phyloP scores from a whole-genome alignment of 768 basidiomycete genomes.

The Hygrocybe punicea region DNA sequence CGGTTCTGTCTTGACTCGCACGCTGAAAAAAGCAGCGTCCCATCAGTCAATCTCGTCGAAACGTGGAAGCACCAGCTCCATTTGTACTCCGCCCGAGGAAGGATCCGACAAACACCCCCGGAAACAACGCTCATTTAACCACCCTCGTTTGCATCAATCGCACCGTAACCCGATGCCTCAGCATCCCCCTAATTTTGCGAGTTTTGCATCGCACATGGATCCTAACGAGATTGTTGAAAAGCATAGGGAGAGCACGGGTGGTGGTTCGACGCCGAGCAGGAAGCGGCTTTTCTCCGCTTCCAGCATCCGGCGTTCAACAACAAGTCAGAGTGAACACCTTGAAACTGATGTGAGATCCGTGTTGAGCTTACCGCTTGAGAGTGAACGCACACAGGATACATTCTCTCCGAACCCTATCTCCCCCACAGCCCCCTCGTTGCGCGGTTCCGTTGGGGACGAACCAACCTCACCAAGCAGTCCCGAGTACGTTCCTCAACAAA shows the following conservation, averaged over 20 bases:
- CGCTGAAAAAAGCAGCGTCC: slow-evolving; percentile 54
- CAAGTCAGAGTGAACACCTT: slow-evolving; percentile 38
- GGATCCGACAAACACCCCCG: slow-evolving; percentile 36
- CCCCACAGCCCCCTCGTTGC: slow-evolving; percentile 22
- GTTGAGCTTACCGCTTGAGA: slow-evolving; percentile 50
- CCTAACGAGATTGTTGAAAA: slow-evolving; percentile 10
- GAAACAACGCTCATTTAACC: slow-evolving; percentile 62
- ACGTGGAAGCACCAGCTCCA: slow-evolving; percentile 27
- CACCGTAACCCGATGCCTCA: slow-evolving; percentile 34
- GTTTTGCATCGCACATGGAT: slow-evolving; percentile 17
- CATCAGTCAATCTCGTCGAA: slow-evolving; percentile 50
- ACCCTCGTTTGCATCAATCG: slow-evolving; percentile 43
- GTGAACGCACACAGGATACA: slow-evolving; percentile 30
- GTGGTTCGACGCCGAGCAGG: slow-evolving; percentile 30
- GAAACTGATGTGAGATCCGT: slow-evolving; percentile 58
- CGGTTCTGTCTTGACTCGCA: slow-evolving; percentile 23
- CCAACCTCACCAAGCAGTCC: slow-evolving; percentile 36
- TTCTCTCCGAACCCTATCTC: slow-evolving; percentile 20
- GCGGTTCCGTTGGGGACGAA: slow-evolving; percentile 52
- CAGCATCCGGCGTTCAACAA: slow-evolving; percentile 51
- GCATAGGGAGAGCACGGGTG: slow-evolving; percentile 29
- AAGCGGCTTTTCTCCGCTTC: slow-evolving; percentile 66
- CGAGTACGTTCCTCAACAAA: slow-evolving; percentile 61
- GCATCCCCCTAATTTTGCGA: slow-evolving; percentile 20
- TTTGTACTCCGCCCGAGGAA: slow-evolving; percentile 25